A percentile compares a stretch with the other conserved stretches of the same genome.
These are phyloP conservation scores for Neoscytalidium dimidiatum DNA, from an alignment of 2,329 filamentous ascomycete genomes.

Conservation along the genomic window DNA sequence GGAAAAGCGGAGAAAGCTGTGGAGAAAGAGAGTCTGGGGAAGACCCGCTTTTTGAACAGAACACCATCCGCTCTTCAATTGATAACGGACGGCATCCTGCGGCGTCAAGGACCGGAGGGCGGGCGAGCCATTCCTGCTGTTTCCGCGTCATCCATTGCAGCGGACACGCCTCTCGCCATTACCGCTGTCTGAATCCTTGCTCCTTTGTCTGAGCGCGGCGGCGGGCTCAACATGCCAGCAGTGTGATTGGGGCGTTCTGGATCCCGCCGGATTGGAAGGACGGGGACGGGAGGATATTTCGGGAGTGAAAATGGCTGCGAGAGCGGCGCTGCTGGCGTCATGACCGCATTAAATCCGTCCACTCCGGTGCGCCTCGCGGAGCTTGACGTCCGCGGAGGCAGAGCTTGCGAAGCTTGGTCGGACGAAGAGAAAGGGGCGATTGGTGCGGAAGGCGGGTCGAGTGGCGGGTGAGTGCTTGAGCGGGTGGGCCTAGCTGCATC, in stretches of 20 bases:
- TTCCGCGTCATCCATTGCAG: not conserved
- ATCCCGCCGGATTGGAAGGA: not conserved
- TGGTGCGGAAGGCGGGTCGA: not conserved
- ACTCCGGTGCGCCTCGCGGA: not conserved
- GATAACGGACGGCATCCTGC: not conserved
- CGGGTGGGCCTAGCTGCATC: not conserved
- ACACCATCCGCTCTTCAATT: not conserved
- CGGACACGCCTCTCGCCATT: not conserved
- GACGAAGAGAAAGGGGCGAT: not conserved
- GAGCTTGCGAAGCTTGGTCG: constrained; percentile 1
- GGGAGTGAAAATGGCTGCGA: not conserved
- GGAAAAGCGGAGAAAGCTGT: not conserved
- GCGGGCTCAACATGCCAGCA: not conserved
- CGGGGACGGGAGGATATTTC: not conserved
- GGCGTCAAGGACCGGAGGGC: not conserved
- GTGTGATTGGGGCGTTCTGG: not conserved
- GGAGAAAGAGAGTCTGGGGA: not conserved
- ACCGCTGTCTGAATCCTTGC: not conserved
- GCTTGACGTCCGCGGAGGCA: not conserved
- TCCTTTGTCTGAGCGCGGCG: not conserved
- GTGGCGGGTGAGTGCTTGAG: not conserved
- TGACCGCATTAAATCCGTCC: not conserved
- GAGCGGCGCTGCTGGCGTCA: not conserved
- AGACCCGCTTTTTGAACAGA: constrained; percentile 7
- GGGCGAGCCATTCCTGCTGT: not conserved